Evolutionary conservation across 176 grass and related monocot genomes (phyloP).

Genomic region (Triticum monococcum): DNA sequence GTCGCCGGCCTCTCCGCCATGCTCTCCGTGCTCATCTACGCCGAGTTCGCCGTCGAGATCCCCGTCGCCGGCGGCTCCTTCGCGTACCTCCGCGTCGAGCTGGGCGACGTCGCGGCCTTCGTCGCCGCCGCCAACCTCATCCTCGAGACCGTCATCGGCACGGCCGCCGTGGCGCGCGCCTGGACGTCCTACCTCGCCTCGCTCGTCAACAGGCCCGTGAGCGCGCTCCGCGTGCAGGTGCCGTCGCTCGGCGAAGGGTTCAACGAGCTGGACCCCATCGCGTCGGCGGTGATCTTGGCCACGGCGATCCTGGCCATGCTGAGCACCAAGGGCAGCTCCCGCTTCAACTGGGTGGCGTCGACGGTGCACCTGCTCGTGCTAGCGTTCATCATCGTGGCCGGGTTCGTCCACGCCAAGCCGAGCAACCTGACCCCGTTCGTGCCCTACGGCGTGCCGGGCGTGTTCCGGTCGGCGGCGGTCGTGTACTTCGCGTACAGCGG

Average conservation of each 20-base stretch:
- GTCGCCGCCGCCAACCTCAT: slow-evolving; percentile 7
- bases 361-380: slow-evolving; percentile 57
- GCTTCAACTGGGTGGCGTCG: slow-evolving; percentile 80
- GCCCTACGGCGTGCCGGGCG: slow-evolving; percentile 62
- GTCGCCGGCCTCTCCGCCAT: background rate
- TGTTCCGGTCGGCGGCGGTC: slow-evolving; percentile 84
- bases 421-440: slow-evolving; percentile 73
- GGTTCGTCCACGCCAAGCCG: slow-evolving; percentile 67
- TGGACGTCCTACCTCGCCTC: slow-evolving; percentile 14
- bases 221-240: background rate
- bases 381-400: slow-evolving; percentile 69
- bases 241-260: slow-evolving; percentile 28
- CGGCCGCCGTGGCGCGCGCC: slow-evolving; percentile 8
- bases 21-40: slow-evolving; percentile 5
- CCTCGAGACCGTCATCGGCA: slow-evolving; percentile 23
- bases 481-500: slow-evolving; percentile 93
- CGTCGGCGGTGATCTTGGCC: slow-evolving; percentile 49
- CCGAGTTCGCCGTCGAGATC: slow-evolving; percentile 18
- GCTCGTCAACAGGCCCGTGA: background rate
- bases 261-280: slow-evolving; percentile 79
- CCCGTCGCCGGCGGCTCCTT: slow-evolving; percentile 11
- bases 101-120: slow-evolving; percentile 7
- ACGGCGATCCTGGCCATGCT: slow-evolving; percentile 71
- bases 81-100: slow-evolving; percentile 21
- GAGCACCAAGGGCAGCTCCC: slow-evolving; percentile 69